A percentile compares a stretch with the other conserved stretches of the same genome.
Evolutionary conservation across 1,139 yeast genomes (phyloP).

Genomic region (Pichia sp.): DNA sequence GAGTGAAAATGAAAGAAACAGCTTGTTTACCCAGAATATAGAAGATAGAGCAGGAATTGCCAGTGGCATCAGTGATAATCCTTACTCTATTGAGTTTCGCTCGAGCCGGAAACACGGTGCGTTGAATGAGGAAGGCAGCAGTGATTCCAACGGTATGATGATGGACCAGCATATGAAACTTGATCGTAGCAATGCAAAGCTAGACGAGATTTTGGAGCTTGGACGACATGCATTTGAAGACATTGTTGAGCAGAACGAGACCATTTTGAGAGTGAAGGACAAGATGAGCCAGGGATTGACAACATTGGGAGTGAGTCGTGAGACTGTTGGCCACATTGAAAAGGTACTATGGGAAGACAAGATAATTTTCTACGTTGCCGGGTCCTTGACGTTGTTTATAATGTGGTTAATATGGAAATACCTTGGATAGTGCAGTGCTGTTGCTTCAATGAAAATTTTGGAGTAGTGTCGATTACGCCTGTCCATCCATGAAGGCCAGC

Average conservation of each 20-base stretch:
- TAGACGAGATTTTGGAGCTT: constrained; percentile 87
- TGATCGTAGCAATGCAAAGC: constrained; percentile 68
- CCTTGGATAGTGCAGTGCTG: constrained; percentile 41
- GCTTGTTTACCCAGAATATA: constrained; percentile 32
- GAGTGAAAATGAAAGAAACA: constrained; percentile 24
- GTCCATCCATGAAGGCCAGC: no score
- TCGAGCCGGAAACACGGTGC: constrained; percentile 32
- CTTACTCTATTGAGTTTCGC: constrained; percentile 40
- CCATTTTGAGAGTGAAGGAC: constrained; percentile 58
- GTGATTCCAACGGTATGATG: constrained; percentile 37
- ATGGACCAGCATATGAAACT: constrained; percentile 66
- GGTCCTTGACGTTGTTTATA: constrained; percentile 54
- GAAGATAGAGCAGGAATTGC: constrained; percentile 49
- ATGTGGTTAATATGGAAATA: constrained; percentile 69
- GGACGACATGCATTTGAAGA: constrained; percentile 86
- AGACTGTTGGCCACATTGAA: constrained; percentile 78
- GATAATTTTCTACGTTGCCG: constrained; percentile 78
- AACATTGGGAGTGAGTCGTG: constrained; percentile 82
- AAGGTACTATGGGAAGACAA: constrained; percentile 86
- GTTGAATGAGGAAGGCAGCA: constrained; percentile 32
- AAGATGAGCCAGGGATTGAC: constrained; percentile 65
- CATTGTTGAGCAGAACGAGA: constrained; percentile 77
- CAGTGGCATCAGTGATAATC: constrained; percentile 51
- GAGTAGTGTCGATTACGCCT: no score
- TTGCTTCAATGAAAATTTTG: no score